Evolutionary conservation across 2,329 filamentous ascomycete genomes (phyloP).

Genomic region (Diaporthe sp.): DNA sequence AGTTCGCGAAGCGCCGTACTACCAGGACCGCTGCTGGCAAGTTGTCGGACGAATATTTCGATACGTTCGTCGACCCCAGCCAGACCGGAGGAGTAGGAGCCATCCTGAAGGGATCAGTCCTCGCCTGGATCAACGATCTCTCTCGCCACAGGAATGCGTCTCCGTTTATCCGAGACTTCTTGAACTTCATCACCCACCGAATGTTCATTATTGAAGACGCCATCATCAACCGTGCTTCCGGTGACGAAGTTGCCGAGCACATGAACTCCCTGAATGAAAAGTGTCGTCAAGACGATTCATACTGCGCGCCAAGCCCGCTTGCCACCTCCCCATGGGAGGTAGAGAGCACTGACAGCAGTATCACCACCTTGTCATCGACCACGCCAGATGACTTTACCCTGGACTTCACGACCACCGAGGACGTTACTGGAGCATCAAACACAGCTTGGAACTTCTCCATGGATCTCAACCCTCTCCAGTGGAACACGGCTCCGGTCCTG

Average conservation of each 20-base stretch:
- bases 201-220: conserved; percentile 43
- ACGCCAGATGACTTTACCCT: conserved; percentile 35
- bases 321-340: conserved; percentile 25
- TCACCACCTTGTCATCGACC: conserved; percentile 22
- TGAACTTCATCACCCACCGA: conserved; percentile 42
- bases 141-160: conserved; percentile 40
- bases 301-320: conserved; percentile 34
- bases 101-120: conserved; percentile 41
- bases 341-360: conserved; percentile 31
- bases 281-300: conserved; percentile 39
- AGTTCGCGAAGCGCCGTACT: conserved; percentile 42
- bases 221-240: conserved; percentile 37
- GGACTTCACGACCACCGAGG: conserved; percentile 31
- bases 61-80: conserved; percentile 39
- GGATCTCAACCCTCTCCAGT: conserved; percentile 35
- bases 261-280: conserved; percentile 38
- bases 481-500: conserved; percentile 39
- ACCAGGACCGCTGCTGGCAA: conserved; percentile 40
- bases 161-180: conserved; percentile 42
- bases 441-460: conserved; percentile 37
- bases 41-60: conserved; percentile 43
- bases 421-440: conserved; percentile 22
- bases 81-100: conserved; percentile 40
- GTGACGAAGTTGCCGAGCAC: conserved; percentile 41
- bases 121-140: conserved; percentile 43